Base-by-base conservation (phyloP, 805 yeast species). In the Ogataea zsoltii region DNA sequence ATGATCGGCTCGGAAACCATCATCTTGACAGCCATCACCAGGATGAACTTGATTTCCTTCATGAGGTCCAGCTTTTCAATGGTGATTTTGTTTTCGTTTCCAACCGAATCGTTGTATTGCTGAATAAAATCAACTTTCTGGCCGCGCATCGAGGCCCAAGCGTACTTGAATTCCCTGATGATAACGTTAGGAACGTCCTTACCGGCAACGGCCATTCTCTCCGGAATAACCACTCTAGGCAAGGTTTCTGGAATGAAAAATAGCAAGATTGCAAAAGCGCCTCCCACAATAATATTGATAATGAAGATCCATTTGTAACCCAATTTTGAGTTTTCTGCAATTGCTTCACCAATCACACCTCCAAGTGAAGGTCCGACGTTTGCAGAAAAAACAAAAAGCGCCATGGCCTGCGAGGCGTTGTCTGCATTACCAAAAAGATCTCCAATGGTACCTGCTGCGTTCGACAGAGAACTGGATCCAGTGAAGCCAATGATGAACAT, bases 401-500 rank as follows among this genome's bases (percentile, higher is more conserved):
- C 64, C 69, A 66, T 65, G 31, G 69, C 65, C 45, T 64, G 68
- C 14, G 68, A 59, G 13, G 70, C 69, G 39, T 50, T 61, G 50
- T 65, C 69, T 4, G 68, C 55, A 45, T 58, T 55, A 49, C 64
- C 63, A 41, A 66, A 66, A 47, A 66, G 46, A 50, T 66, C 70
- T 45, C 66, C 68, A 52, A 66, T 59, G 17, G 68, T 59, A 50
- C 70, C 70, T 7, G 70, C 70, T 46, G 64, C 69, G 35, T 66
- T 66, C 7, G 64, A 55, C 18, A 65, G 48, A 7, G 65, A 63
- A 15, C 66, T 61, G 1, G 69, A 65, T 30, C 70, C 68, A 42
- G 60, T 52, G 12, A 56, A 15, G 17, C 70, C 70, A 38, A 60
- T 55, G 32, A 66, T 49, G 39, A 65, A 60, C 63, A 57, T 57